Evolutionary conservation across 257 asterid species (phyloP), one percentile per base, ranked within the genome.

Genomic region (Rubia yunnanensis): DNA sequence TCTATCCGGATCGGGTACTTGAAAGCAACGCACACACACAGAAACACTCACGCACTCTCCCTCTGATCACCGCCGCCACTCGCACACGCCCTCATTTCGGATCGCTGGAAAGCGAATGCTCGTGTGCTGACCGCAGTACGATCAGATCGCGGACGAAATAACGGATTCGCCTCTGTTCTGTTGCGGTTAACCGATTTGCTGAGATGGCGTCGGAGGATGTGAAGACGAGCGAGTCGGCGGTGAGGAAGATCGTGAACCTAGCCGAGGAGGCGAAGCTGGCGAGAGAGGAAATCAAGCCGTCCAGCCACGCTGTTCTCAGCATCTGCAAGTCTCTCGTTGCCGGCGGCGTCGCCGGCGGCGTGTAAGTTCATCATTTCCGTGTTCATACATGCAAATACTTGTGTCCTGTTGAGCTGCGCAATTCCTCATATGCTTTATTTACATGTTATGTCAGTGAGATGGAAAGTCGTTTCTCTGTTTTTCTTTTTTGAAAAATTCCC

Each of bases 271-370:
- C 95, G 69, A 92, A 92, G 85, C 94, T 85, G 20, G 95, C 95
- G 1, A 85, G 87, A 78, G 85, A 85, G 59, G 98, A 87, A 60
- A 91, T 91, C 71, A 88, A 70, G 79, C 98, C 96, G 3, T 72
- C 89, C 23, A 81, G 86, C 31, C 70, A 74, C 73, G 87, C 92
- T 70, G 79, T 91, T 46, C 84, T 79, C 76, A 83, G 77, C 70
- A 80, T 92, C 72, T 81, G 88, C 86, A 92, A 89, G 77, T 92
- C 98, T 74, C 91, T 92, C 58, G 76, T 87, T 32, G 96, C 97
- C 38, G 99, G 97, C 46, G 99, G 99, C 30, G 96, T 86, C 31
- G 97, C 98, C 11, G 98, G 98, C 53, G 97, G 97, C 80, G 84
- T 92, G 97, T 92, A 72, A 84, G 98, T 73, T 15, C 7, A 10